Conservation (phyloP, 2,329 filamentous ascomycete species). For the Apiospora marii region DNA sequence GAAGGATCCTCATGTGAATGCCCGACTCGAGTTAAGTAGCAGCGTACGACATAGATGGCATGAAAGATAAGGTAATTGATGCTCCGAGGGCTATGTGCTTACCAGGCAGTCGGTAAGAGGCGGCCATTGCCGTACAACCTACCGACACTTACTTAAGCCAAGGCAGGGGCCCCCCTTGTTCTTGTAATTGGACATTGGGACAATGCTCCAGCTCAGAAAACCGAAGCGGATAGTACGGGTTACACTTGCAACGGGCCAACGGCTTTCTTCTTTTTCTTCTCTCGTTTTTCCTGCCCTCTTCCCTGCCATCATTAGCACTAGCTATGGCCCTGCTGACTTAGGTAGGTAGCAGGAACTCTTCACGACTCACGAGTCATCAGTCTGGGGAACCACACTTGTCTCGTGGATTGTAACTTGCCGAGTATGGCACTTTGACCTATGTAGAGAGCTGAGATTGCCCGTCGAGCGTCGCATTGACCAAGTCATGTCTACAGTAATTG, state of each 20-base stretch:
- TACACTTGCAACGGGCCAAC: background rate
- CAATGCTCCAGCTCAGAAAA: background rate
- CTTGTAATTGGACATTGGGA: background rate
- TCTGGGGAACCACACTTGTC: background rate
- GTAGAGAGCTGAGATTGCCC: background rate
- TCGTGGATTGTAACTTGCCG: background rate
- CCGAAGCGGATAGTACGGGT: background rate
- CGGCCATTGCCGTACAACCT: background rate
- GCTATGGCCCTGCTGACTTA: background rate
- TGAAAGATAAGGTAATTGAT: background rate
- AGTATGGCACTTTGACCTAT: background rate
- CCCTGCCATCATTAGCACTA: background rate
- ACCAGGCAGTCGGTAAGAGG: background rate
- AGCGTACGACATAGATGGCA: background rate
- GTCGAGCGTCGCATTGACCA: background rate
- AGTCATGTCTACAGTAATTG: conserved; percentile 1
- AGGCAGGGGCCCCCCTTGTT: background rate
- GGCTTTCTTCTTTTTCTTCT: background rate
- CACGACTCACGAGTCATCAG: background rate
- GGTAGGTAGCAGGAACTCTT: background rate
- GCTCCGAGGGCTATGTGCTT: background rate
- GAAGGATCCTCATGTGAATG: background rate
- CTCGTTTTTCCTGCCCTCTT: background rate
- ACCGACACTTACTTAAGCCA: background rate
- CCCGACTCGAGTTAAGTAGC: no score